Evolutionary conservation across 1,139 yeast genomes (phyloP).

Genomic region (Protomyces gravidus): DNA sequence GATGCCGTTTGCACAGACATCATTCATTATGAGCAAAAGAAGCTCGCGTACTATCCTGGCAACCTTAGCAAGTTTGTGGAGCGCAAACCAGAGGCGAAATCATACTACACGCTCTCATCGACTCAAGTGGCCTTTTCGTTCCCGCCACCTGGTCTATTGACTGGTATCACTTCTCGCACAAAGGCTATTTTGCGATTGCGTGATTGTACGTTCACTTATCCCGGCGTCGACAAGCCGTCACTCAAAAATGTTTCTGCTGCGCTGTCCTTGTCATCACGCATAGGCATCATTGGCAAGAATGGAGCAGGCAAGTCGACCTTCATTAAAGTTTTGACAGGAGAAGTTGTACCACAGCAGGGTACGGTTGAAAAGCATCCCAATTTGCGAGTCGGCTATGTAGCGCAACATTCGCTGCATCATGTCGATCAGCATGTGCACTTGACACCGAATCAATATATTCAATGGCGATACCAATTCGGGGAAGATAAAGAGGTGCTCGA

Average conservation of each 20-base stretch:
- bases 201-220: conserved; percentile 97
- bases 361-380: conserved; percentile 96
- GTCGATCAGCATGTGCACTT: conserved; percentile 96
- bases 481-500: conserved; percentile 95
- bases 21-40: conserved; percentile 99
- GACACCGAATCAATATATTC: conserved; percentile 94
- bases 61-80: conserved; percentile 96
- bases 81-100: conserved; percentile 97
- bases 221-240: conserved; percentile 97
- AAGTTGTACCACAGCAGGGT: conserved; percentile 78
- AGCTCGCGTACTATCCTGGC: conserved; percentile 99
- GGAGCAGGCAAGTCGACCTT: conserved; percentile 99
- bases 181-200: conserved; percentile 98
- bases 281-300: conserved; percentile 93
- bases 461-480: conserved; percentile 97
- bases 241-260: conserved; percentile 87
- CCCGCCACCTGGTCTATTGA: conserved; percentile 99
- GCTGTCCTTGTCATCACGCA: conserved; percentile 96
- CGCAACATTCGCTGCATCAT: conserved; percentile 96
- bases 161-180: conserved; percentile 99
- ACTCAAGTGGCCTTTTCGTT: conserved; percentile 90
- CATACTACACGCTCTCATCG: conserved; percentile 98
- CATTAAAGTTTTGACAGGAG: conserved; percentile 93
- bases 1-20: conserved; percentile 96
- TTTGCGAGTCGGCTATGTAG: conserved; percentile 95